Base-by-base conservation (phyloP, 2,329 filamentous ascomycete genomes). In the Cladophialophora bantiana region DNA sequence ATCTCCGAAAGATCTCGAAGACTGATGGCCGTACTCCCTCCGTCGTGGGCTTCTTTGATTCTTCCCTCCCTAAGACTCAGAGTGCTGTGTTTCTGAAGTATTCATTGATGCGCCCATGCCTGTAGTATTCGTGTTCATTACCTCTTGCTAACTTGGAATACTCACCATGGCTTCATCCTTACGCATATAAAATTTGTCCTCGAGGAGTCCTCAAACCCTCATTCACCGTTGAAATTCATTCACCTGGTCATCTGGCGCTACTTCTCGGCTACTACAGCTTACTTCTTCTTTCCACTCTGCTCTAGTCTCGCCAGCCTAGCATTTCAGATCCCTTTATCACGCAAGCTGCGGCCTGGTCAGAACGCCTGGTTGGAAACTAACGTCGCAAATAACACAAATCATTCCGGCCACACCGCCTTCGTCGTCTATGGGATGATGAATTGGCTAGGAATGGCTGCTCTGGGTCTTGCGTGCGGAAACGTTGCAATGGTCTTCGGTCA, bases 391-490 rank as follows among this genome's bases (percentile, higher is more conserved):
- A 85, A 86, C 50, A 78, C 87, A 0, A 82, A 83, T 15, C 82
- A 83, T 0, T 89, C 88, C 70, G 85, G 86, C 0, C 79, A 81
- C 15, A 86, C 80, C 12, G 87, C 84, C 0, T 90, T 90, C 65
- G 74, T 83, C 0, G 85, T 89, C 0, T 89, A 88, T 72, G 88
- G 85, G 85, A 85, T 87, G 83, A 72, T 88, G 13, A 88, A 89
- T 64, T 89, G 83, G 74, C 78, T 85, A 0, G 88, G 87, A 9
- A 90, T 90, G 88, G 78, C 81, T 7, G 87, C 87, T 0, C 73
- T 90, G 1, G 88, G 88, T 0, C 76, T 90, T 1, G 86, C 88
- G 0, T 88, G 86, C 72, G 88, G 90, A 79, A 90, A 90, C 71
- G 83, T 88, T 34, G 85, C 85, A 0, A 89, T 89, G 84, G 72